Evolutionary conservation across 352 stramenopile species (phyloP).

Genomic region (Blastocystis hominis): DNA sequence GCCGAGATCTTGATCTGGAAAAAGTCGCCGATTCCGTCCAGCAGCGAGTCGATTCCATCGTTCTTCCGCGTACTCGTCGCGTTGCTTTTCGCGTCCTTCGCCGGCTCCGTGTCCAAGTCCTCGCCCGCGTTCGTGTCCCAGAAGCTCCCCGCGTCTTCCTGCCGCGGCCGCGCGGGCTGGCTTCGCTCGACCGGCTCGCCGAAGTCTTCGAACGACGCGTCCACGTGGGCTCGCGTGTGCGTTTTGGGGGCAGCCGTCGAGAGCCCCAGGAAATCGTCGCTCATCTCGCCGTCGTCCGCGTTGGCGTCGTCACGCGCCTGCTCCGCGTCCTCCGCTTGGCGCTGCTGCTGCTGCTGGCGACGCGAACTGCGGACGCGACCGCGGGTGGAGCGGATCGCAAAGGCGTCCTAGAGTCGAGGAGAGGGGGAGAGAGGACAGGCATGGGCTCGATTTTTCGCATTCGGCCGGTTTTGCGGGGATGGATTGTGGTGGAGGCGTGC

Average conservation of each 20-base stretch:
- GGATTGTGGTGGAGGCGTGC: background rate
- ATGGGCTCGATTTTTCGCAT: constrained; percentile 26
- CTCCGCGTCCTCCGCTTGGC: background rate
- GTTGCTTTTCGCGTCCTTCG: background rate
- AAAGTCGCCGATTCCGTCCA: background rate
- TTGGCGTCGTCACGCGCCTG: background rate
- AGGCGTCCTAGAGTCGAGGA: constrained; percentile 1
- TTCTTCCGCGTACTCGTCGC: background rate
- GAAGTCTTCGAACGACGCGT: background rate
- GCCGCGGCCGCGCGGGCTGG: background rate
- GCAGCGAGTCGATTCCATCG: background rate
- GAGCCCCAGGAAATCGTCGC: constrained; percentile 5
- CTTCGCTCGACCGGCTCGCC: background rate
- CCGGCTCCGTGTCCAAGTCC: background rate
- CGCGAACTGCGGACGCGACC: background rate
- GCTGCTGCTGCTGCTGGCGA: background rate
- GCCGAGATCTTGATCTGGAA: constrained; percentile 6
- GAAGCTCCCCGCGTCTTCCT: constrained; percentile 7
- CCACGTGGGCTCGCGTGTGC: background rate
- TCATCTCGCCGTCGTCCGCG: background rate
- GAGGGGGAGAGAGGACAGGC: background rate
- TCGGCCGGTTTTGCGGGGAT: background rate
- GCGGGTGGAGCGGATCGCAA: constrained; percentile 23
- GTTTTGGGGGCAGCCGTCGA: background rate
- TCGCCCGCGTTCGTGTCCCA: constrained; percentile 26